phyloP scores from a whole-genome alignment of 2,329 filamentous ascomycete species.

The Claviceps arundinis region DNA sequence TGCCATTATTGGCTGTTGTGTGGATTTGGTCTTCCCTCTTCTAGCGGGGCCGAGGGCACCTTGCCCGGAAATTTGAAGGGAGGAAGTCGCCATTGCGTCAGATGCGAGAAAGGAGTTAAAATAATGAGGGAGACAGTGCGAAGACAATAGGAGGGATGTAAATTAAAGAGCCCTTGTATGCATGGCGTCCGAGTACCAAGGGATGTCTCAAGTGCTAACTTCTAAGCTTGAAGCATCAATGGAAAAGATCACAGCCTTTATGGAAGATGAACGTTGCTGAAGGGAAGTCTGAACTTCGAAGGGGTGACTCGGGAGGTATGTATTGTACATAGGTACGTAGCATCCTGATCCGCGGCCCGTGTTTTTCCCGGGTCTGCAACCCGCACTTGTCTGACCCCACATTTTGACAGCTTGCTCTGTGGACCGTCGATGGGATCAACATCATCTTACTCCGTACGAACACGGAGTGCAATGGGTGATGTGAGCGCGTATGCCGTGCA shows the following conservation, averaged over 20 bases:
- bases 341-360: neutral
- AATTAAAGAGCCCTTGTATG: neutral
- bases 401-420: neutral
- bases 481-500: neutral
- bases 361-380: neutral
- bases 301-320: neutral
- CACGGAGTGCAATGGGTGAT: constrained; percentile 4
- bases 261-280: neutral
- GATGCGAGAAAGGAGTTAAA: neutral
- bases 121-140: neutral
- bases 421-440: neutral
- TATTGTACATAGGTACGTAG: no score
- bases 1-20: neutral
- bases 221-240: neutral
- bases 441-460: neutral
- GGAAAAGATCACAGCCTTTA: neutral
- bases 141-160: neutral
- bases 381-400: neutral
- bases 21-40: constrained; percentile 1
- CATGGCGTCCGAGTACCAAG: neutral
- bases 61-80: neutral
- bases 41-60: neutral
- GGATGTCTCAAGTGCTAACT: neutral
- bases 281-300: no score
- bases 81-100: neutral